Conservation (phyloP, 1,284 basidiomycete species). For the Trichosporon asahii region DNA sequence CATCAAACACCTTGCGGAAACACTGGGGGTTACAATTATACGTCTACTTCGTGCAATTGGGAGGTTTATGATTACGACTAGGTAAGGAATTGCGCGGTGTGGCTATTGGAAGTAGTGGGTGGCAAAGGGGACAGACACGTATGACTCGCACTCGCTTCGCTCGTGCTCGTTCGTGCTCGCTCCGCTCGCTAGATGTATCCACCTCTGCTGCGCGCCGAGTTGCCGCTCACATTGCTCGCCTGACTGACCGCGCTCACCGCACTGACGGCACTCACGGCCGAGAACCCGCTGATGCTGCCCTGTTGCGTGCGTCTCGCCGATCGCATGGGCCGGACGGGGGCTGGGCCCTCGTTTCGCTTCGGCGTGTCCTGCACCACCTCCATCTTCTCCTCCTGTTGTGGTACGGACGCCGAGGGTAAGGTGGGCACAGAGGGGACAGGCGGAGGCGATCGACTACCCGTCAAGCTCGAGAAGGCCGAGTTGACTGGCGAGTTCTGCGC, state of each 20-base stretch:
- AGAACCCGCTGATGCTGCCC: background rate
- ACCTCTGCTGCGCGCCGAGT: background rate
- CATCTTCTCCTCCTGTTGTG: background rate
- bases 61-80: no score
- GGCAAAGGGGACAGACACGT: no score
- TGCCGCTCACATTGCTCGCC: background rate
- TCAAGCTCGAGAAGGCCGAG: background rate
- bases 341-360: background rate
- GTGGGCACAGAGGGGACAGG: no score
- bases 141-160: no score
- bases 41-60: background rate
- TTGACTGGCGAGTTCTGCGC: background rate
- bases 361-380: slow-evolving; percentile 1
- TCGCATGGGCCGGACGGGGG: background rate
- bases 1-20: no score
- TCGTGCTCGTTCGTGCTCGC: no score
- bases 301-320: background rate
- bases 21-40: background rate
- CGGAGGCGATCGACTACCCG: background rate
- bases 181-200: slow-evolving; percentile 1
- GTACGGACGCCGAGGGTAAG: no score
- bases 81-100: no score
- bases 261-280: background rate
- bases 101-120: no score
- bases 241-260: background rate